These are phyloP conservation scores for Trichosporon coremiiforme DNA, from an alignment of 1,284 basidiomycete genomes.

Conservation along the genomic window DNA sequence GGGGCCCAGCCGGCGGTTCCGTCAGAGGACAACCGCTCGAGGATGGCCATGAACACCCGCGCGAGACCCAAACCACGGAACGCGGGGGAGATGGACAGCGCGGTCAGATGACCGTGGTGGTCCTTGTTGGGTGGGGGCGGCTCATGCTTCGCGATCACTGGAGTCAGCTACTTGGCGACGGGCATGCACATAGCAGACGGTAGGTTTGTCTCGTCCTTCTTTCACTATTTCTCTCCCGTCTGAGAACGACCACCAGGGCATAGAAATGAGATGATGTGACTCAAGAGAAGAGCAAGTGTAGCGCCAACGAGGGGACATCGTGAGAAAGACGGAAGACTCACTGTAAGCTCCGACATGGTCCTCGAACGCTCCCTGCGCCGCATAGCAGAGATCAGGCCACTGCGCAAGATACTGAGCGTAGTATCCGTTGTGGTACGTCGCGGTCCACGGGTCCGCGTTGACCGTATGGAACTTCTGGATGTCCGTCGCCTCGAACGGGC, in stretches of 20 bases:
- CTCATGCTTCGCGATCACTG: constrained; percentile 57
- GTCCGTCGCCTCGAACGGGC: constrained; percentile 58
- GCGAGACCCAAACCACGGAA: constrained; percentile 53
- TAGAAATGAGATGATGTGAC: too few species aligned
- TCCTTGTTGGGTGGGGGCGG: constrained; percentile 51
- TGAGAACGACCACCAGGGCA: too few species aligned
- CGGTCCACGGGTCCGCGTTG: constrained; percentile 61
- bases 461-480: constrained; percentile 59
- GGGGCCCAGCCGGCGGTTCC: constrained; percentile 27
- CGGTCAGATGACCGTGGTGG: constrained; percentile 56
- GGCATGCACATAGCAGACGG: too few species aligned
- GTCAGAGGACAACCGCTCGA: constrained; percentile 46
- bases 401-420: constrained; percentile 50
- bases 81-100: constrained; percentile 52
- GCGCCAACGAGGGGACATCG: too few species aligned
- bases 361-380: constrained; percentile 39
- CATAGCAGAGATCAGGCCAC: constrained; percentile 52
- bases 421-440: constrained; percentile 57
- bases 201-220: too few species aligned
- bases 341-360: constrained; percentile 43
- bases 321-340: constrained; percentile 30
- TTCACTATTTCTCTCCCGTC: too few species aligned
- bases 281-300: too few species aligned
- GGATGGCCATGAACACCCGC: constrained; percentile 51
- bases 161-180: not conserved